Conservation (phyloP, 257 asterid species). For the Solanum pennellii region DNA sequence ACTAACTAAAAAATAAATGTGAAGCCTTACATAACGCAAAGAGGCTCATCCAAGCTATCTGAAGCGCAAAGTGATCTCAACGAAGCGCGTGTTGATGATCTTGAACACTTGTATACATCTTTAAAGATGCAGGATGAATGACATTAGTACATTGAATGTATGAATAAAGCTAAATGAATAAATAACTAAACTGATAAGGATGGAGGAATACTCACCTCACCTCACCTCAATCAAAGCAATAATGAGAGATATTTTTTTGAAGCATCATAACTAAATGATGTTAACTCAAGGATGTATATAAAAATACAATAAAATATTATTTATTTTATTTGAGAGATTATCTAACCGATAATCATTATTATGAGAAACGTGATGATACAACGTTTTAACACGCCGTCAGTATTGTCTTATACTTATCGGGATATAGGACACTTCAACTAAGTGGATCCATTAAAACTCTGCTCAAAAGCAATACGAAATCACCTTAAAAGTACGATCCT, state of each 20-base stretch:
- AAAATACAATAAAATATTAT: too few relatives aligned
- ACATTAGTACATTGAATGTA: not conserved
- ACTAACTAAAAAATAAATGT: not conserved
- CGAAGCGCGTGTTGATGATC: not conserved
- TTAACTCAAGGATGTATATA: not conserved
- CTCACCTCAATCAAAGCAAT: not conserved
- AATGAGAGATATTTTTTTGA: too few relatives aligned
- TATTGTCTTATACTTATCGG: not conserved
- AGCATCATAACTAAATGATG: not conserved
- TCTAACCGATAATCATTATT: not conserved
- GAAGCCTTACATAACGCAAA: not conserved
- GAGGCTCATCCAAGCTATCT: not conserved
- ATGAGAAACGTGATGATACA: not conserved
- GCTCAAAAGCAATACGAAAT: not conserved
- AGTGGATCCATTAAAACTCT: not conserved
- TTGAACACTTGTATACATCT: not conserved
- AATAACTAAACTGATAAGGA: too few relatives aligned
- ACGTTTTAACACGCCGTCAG: not conserved
- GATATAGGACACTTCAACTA: not conserved
- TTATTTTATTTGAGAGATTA: not conserved
- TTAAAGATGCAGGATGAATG: not conserved
- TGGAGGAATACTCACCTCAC: not conserved
- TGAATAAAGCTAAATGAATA: not conserved
- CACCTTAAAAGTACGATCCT: not conserved
- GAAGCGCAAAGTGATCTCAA: not conserved